phyloP scores from a whole-genome alignment of 305 asterid species.

The Solanum hybrid region DNA sequence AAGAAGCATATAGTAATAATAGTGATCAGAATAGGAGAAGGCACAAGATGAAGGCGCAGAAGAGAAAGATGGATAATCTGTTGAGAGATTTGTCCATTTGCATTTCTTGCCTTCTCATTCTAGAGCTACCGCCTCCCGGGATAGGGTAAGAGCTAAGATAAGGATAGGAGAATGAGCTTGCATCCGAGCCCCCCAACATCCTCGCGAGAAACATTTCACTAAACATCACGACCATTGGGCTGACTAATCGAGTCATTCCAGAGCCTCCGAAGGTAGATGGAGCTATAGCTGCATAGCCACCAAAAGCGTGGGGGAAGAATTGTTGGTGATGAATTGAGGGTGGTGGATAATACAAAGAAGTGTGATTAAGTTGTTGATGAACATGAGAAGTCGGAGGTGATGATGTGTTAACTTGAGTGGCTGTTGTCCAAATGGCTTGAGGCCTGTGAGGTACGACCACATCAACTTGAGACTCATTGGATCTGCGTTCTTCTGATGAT shows the following conservation, averaged over 20 bases:
- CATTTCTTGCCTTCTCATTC: constrained; percentile 60
- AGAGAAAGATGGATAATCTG: constrained; percentile 59
- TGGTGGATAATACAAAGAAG: constrained; percentile 19
- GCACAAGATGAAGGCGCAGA: constrained; percentile 60
- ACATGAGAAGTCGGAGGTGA: constrained; percentile 20
- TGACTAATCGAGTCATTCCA: constrained; percentile 28
- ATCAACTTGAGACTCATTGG: constrained; percentile 36
- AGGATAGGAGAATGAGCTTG: constrained; percentile 43
- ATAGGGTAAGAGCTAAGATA: constrained; percentile 39
- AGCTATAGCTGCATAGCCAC: constrained; percentile 27
- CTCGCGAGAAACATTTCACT: constrained; percentile 53
- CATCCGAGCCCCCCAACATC: constrained; percentile 42
- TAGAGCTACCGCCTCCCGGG: constrained; percentile 34
- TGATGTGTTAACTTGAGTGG: constrained; percentile 9
- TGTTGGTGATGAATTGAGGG: constrained; percentile 25
- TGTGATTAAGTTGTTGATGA: constrained; percentile 24
- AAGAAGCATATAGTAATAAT: constrained; percentile 6
- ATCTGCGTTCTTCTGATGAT: constrained; percentile 32
- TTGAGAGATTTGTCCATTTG: constrained; percentile 64
- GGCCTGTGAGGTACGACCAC: constrained; percentile 57
- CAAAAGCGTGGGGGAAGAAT: constrained; percentile 29
- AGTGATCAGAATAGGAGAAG: constrained; percentile 54
- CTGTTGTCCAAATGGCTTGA: constrained; percentile 30
- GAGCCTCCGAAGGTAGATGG: constrained; percentile 34
- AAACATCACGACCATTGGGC: constrained; percentile 62